Evolutionary conservation across 805 yeast genomes (phyloP), one percentile per base, ranked within the genome.

Genomic region (Saturnispora zaruensis): DNA sequence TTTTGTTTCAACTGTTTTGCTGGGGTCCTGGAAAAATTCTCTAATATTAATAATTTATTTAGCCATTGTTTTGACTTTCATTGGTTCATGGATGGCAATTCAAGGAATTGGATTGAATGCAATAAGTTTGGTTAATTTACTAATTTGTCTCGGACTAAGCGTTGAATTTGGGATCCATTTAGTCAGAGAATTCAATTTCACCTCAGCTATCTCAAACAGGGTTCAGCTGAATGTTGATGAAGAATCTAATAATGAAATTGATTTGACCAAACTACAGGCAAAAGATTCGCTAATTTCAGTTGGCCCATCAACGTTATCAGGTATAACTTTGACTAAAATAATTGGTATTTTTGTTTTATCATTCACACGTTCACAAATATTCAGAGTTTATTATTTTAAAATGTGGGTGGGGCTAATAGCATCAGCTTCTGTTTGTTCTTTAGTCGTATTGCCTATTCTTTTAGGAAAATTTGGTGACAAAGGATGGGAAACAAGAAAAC

Each of bases 121-220:
- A 0, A 87, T 91, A 3, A 80, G 91, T 52, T 70, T 93, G 53
- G 98, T 93, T 18, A 91, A 91, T 58, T 73, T 91, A 50, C 75
- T 93, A 33, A 91, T 91, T n/a, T 91, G 97, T 63, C 81, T 84
- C 3, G 99, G 99, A 0, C 69, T 91, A 34, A 90, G 93, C 2
- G 96, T 93, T 33, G 99, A 93, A 66, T 93, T 91, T 62, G 88
- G 96, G 52, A 78, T 85, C 32, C 98, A 91, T 65, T 75, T 93
- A 49, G 84, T 88, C 1, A 72, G 93, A 51, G 88, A 93, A 1
- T 91, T 81, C 64, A 76, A 84, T 25, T 64, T 55, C 43, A 57
- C 43, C 14, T 36, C 45, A 3, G 14, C 38, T 7, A 7, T 33
- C 26, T 57, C 55, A 21, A 52, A 48, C 37, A 36, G 40, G 20